Evolutionary conservation across 1,284 basidiomycete species (phyloP).

Genomic region (Vanrija sp.): DNA sequence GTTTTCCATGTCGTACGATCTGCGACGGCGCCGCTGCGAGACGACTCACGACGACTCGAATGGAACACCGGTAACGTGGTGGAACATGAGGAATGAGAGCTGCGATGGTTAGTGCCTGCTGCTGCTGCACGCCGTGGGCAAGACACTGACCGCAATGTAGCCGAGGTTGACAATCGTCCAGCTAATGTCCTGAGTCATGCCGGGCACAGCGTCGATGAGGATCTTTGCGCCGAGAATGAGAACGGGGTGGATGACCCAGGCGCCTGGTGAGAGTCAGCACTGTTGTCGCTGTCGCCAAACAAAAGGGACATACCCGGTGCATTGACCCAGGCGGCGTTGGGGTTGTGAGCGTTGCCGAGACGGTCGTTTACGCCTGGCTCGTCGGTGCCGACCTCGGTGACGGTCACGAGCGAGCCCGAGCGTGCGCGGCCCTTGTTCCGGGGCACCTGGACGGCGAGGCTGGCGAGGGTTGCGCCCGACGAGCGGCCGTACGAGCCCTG

Average conservation of each 20-base stretch:
- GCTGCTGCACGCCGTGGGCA: too few relatives aligned
- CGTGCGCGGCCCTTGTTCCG: constrained; percentile 14
- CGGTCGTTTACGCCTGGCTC: constrained; percentile 68
- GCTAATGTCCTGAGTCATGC: constrained; percentile 87
- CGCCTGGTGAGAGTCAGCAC: constrained; percentile 57
- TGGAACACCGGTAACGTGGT: constrained; percentile 94
- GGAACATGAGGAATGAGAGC: constrained; percentile 98
- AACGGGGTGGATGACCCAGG: constrained; percentile 96
- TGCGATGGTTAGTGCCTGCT: constrained; percentile 41
- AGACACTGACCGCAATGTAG: constrained; percentile 77
- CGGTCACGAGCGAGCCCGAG: constrained; percentile 62
- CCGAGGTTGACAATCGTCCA: constrained; percentile 93
- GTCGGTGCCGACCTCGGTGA: constrained; percentile 77
- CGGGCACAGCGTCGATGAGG: constrained; percentile 87
- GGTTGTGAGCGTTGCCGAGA: constrained; percentile 75
- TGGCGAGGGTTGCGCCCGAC: constrained; percentile 2
- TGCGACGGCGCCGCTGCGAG: too few relatives aligned
- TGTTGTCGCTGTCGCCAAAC: not conserved
- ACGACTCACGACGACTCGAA: constrained; percentile 64
- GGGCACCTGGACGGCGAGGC: not conserved
- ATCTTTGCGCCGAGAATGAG: constrained; percentile 88
- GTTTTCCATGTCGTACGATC: not conserved
- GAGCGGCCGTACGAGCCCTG: constrained; percentile 7
- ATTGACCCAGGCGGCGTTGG: constrained; percentile 98
- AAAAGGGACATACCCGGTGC: constrained; percentile 69